These are phyloP conservation scores for Dalechampia spathulata DNA, from an alignment of 441 rosid species.

Conservation along the genomic window DNA sequence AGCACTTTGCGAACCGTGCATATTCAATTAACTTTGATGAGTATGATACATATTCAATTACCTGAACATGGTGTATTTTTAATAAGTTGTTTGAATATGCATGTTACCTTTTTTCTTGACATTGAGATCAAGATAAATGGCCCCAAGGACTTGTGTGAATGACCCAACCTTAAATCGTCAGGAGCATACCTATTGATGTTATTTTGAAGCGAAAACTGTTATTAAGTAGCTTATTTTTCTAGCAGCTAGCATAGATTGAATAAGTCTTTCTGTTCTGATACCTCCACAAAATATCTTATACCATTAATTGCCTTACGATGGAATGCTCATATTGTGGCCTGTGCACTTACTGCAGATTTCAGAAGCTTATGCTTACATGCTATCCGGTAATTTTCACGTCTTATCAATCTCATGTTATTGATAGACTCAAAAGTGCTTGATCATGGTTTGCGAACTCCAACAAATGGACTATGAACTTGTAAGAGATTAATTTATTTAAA, in stretches of 20 bases:
- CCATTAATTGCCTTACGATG: background rate
- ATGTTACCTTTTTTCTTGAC: background rate
- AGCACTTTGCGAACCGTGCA: background rate
- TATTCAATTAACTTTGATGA: background rate
- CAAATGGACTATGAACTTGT: slow-evolving; percentile 27
- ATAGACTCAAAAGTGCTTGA: background rate
- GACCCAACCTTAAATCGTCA: background rate
- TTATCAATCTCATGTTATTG: slow-evolving; percentile 5
- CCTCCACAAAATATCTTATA: background rate
- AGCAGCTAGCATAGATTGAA: background rate
- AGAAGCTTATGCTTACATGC: slow-evolving; percentile 58
- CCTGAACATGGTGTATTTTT: background rate
- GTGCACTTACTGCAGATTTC: slow-evolving; percentile 46
- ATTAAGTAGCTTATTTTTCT: background rate
- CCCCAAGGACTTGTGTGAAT: background rate
- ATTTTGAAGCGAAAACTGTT: background rate
- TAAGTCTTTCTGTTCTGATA: background rate
- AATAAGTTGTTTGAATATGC: too few relatives aligned
- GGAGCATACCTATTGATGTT: background rate
- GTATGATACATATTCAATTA: background rate
- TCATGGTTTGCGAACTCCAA: slow-evolving; percentile 40
- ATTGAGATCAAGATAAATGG: background rate
- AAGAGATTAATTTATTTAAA: background rate
- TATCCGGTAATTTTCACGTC: slow-evolving; percentile 50
- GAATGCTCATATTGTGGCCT: background rate